phyloP scores from a whole-genome alignment of 768 basidiomycete species.

The Trametes elegans region DNA sequence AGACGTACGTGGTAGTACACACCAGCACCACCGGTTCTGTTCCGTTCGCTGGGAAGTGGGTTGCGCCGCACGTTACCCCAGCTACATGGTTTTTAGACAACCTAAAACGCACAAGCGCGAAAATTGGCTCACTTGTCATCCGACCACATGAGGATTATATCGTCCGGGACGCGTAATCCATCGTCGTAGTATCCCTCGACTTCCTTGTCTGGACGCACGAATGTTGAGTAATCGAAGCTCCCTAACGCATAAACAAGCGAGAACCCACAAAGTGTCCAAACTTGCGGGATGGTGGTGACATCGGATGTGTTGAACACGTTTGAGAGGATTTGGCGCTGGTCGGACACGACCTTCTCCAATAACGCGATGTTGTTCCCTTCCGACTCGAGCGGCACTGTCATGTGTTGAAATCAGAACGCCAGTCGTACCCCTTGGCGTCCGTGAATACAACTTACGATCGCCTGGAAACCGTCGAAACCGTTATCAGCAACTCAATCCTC shows the following conservation, averaged over 20 bases:
- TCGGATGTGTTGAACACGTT: slow-evolving; percentile 48
- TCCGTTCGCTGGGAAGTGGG: slow-evolving; percentile 50
- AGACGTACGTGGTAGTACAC: slow-evolving; percentile 48
- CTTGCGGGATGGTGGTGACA: slow-evolving; percentile 55
- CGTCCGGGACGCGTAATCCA: slow-evolving; percentile 60
- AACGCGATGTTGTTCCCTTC: slow-evolving; percentile 48
- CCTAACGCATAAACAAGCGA: too few species aligned
- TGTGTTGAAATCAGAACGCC: not conserved
- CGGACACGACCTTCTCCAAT: slow-evolving; percentile 53
- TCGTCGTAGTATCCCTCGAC: slow-evolving; percentile 67
- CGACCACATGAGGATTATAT: slow-evolving; percentile 65
- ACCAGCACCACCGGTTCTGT: slow-evolving; percentile 65
- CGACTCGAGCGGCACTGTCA: slow-evolving; percentile 46
- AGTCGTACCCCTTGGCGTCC: not conserved
- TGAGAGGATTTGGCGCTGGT: slow-evolving; percentile 60
- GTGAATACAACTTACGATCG: slow-evolving; percentile 35
- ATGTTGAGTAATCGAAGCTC: too few species aligned
- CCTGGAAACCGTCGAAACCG: slow-evolving; percentile 32
- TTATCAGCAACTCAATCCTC: not conserved
- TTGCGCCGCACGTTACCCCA: slow-evolving; percentile 72
- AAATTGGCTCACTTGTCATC: slow-evolving; percentile 57
- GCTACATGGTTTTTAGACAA: slow-evolving; percentile 30
- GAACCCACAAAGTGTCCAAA: slow-evolving; percentile 57
- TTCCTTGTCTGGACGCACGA: slow-evolving; percentile 42
- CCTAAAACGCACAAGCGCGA: not conserved